Evolutionary conservation across 495 filamentous ascomycete species (phyloP), one percentile per base, ranked within the genome.

Genomic region (Jackrogersella minutella): DNA sequence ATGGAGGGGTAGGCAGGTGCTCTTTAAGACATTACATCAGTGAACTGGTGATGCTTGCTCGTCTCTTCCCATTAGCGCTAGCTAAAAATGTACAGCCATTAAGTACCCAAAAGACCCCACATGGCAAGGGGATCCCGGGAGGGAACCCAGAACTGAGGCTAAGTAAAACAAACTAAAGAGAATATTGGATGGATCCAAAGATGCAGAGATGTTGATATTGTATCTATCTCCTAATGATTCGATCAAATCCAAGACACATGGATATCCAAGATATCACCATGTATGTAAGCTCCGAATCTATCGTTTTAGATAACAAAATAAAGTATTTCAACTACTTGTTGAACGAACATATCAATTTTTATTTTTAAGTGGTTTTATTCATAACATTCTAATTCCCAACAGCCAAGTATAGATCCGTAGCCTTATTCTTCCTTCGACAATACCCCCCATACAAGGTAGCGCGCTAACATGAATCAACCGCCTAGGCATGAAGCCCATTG

Each of bases 21-120:
- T 50, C 50, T 43, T 59, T 58, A 49, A 60, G 50, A 55, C 40
- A 66, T 66, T 66, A 61, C 63, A 66, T 66, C 63, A 66, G 63
- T 43, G 46, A 66, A 56, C 63, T 66, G 49, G 41, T 66, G 63
- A 66, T 56, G 63, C 46, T 40, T 33, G 26, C 22, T 39, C 33
- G 16, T 55, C 56, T 47, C 3, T n/a, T n/a, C 22, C 39, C 22
- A 47, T 55, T 60, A 58, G 53, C 62, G 62, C 47, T 40, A 19
- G 16, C 24, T 49, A 53, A 10, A 11, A 5, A 28, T 40, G 36
- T 62, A 58, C 50, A 57, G 52, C 34, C 51, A 63, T 51, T 14
- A 53, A 26, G 40, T 43, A 64, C 28, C 34, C 21, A 43, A 40
- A 47, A 16, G 26, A 30, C 46, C 54, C 62, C 19, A 28, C 2